Percentiles rank a stretch among this genome's conserved stretches.
These are phyloP conservation scores for Sextonia rubra DNA, from an alignment of 164 flowering plant species.

Conservation along the genomic window DNA sequence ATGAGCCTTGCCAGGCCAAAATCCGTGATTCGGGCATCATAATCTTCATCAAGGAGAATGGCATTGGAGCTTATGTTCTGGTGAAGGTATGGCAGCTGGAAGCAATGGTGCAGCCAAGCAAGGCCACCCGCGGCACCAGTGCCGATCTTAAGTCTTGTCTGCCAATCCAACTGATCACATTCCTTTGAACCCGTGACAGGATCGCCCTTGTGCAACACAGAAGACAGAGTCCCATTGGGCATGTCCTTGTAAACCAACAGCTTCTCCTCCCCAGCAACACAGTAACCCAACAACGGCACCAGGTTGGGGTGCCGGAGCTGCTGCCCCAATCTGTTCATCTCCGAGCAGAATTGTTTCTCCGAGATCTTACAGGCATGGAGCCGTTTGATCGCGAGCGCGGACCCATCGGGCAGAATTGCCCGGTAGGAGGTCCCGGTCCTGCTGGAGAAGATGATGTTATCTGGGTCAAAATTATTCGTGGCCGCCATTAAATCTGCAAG, in stretches of 20 bases:
- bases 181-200: neutral
- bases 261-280: constrained; percentile 57
- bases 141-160: constrained; percentile 49
- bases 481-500: constrained; percentile 55
- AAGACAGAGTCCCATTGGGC: constrained; percentile 54
- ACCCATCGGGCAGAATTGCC: constrained; percentile 64
- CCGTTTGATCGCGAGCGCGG: constrained; percentile 58
- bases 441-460: constrained; percentile 31
- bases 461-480: constrained; percentile 42
- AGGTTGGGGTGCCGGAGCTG: constrained; percentile 70
- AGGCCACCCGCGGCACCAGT: constrained; percentile 60
- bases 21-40: constrained; percentile 54
- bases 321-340: constrained; percentile 56
- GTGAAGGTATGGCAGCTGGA: constrained; percentile 48
- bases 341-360: constrained; percentile 62
- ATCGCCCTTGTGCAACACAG: constrained; percentile 27
- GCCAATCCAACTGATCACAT: constrained; percentile 43
- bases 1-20: constrained; percentile 50
- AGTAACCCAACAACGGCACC: constrained; percentile 67
- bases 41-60: constrained; percentile 62
- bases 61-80: constrained; percentile 56
- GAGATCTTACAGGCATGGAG: constrained; percentile 34
- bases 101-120: constrained; percentile 75
- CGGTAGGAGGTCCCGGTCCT: constrained; percentile 53
- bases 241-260: constrained; percentile 70